A percentile compares a stretch with the other conserved stretches of the same genome.
phyloP scores from a whole-genome alignment of 192 early-diverging fungal genomes.

The Podila clonocystis region DNA sequence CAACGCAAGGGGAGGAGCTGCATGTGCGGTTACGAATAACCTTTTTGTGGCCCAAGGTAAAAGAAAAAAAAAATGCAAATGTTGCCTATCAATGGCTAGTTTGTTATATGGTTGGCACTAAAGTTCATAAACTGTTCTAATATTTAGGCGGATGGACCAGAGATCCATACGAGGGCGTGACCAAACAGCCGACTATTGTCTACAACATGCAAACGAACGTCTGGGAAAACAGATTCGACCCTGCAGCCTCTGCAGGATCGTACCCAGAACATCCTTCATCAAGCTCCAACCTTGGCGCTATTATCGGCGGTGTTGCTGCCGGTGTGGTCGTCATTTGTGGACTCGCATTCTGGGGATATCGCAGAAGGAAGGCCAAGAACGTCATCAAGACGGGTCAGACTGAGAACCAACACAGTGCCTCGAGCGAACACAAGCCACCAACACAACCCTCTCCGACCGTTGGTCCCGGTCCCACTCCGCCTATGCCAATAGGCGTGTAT shows the following conservation, averaged over 20 bases:
- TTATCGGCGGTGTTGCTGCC: background rate
- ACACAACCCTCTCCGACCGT: background rate
- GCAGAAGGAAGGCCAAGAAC: background rate
- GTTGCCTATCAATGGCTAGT: too few species aligned
- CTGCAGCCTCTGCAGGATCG: background rate
- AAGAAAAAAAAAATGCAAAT: too few species aligned
- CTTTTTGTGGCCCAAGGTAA: slow-evolving; percentile 3
- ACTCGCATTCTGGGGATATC: background rate
- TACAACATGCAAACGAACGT: background rate
- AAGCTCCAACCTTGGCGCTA: background rate
- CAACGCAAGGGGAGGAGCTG: background rate
- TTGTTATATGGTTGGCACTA: too few species aligned
- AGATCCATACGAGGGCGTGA: background rate
- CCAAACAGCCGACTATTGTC: background rate
- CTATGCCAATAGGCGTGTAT: background rate
- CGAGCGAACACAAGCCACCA: background rate
- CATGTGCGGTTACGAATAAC: background rate
- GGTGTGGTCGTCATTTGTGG: background rate
- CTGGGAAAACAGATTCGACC: background rate
- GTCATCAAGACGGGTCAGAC: background rate
- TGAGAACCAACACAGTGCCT: background rate
- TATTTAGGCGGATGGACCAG: background rate
- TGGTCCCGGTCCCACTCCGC: background rate
- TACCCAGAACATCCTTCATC: background rate
- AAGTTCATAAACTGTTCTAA: too few species aligned